Percentiles rank a stretch among this genome's conserved stretches.
Evolutionary conservation across 768 basidiomycete genomes (phyloP).

Genomic region (Termitomyces sp.): DNA sequence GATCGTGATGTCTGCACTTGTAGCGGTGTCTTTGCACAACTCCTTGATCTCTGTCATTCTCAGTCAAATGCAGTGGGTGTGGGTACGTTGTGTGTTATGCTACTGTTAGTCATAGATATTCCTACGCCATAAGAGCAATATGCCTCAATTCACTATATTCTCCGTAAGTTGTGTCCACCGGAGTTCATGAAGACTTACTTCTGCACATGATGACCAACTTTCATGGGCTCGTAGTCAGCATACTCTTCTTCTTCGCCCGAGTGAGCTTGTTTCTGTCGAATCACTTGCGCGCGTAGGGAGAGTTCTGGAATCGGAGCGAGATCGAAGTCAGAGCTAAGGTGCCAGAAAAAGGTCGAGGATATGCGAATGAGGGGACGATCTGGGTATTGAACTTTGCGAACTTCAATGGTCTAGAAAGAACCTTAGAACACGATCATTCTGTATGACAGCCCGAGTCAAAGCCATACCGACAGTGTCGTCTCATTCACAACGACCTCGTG

Average conservation of each 20-base stretch:
- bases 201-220: conserved; percentile 86
- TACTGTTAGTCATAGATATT: neutral
- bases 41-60: conserved; percentile 20
- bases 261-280: conserved; percentile 35
- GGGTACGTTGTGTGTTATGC: neutral
- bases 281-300: conserved; percentile 36
- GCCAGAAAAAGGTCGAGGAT: conserved; percentile 96
- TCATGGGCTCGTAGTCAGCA: conserved; percentile 60
- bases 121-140: conserved; percentile 57
- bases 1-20: conserved; percentile 31
- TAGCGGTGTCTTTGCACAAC: conserved; percentile 35
- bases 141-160: conserved; percentile 66
- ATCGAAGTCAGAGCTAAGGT: conserved; percentile 80
- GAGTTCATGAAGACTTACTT: conserved; percentile 40
- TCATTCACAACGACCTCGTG: conserved; percentile 94
- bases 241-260: conserved; percentile 37
- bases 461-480: conserved; percentile 61
- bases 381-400: conserved; percentile 51
- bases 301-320: conserved; percentile 62
- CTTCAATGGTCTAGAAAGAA: conserved; percentile 44
- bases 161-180: neutral
- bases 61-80: neutral
- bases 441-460: neutral
- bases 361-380: conserved; percentile 91
- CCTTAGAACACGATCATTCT: neutral